Evolutionary conservation across 352 stramenopile species (phyloP), one percentile per base, ranked within the genome.

Genomic region (Phytophthora pisi): DNA sequence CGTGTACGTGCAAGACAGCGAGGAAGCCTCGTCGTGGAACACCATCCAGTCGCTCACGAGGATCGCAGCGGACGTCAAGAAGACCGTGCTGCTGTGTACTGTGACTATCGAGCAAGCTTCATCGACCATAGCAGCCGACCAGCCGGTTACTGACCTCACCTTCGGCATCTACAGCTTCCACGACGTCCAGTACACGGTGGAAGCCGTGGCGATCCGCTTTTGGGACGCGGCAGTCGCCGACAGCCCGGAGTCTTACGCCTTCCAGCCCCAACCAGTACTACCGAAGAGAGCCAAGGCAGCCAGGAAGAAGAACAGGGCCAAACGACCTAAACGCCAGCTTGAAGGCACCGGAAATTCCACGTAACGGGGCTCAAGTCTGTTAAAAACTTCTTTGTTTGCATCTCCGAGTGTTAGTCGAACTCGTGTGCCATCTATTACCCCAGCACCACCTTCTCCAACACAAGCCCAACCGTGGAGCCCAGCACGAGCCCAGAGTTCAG

Each of bases 401-500:
- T 46, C 34, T 66, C 26, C 30, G 9, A 58, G 50, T 62, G 26
- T 61, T 51, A 62, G 23, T 24, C 31, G 3, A 20, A 45, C 16
- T 5, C 13, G 31, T 45, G 28, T 5, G 28, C 4, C 23, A 54
- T 63, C 45, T 51, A 73, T 58, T 77, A 75, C 40, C 72, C 79
- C 38, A 90, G 64, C 13, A 92, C 75, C 52, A 88, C 61, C 40
- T 81, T 81, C 61, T 92, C 73, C 43, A 96, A 55, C 15, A 91
- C 30, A 10, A 96, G 71, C 11, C 84, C 84, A 16, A 81, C 72
- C 0, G 81, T 88, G 5, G 88, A 86, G 42, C 88, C 88, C 18
- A 96, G 53, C n/a, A 94, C 88, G 28, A 96, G 82, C 3, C 88
- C 88, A 51, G 88, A 84, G 66, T 96, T 94, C 30, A 96, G 65